A percentile compares a stretch with the other conserved stretches of the same genome.
These are phyloP conservation scores for Calonectria crousiana DNA, from an alignment of 2,329 filamentous ascomycete species.

Conservation along the genomic window DNA sequence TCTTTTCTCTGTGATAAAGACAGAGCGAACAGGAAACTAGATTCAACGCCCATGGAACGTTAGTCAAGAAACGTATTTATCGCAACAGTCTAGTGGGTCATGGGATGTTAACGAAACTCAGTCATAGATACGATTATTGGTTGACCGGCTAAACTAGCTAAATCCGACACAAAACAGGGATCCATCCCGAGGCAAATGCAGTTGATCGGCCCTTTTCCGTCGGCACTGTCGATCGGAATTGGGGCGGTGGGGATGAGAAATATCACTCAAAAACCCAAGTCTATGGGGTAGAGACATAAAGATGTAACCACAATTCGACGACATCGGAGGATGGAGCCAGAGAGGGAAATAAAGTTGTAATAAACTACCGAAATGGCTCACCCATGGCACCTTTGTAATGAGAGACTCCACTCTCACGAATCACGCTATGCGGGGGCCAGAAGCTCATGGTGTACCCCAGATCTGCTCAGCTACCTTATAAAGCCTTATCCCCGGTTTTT, in stretches of 20 bases:
- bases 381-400: neutral
- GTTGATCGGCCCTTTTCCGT: neutral
- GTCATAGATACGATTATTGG: neutral
- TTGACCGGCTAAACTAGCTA: neutral
- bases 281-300: neutral
- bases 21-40: too few relatives aligned
- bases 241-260: neutral
- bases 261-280: neutral
- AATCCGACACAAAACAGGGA: neutral
- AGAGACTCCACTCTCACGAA: neutral
- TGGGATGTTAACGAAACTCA: neutral
- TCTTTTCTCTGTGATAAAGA: neutral
- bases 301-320: neutral
- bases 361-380: neutral
- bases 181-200: neutral
- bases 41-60: neutral
- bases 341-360: neutral
- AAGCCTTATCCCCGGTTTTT: too few relatives aligned
- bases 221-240: constrained; percentile 4
- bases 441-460: neutral
- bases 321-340: neutral
- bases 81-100: neutral
- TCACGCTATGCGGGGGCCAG: neutral
- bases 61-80: neutral
- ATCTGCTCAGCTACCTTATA: neutral